A percentile compares a stretch with the other conserved stretches of the same genome.
phyloP scores from a whole-genome alignment of 805 yeast species.

The Candida yuanshanica region DNA sequence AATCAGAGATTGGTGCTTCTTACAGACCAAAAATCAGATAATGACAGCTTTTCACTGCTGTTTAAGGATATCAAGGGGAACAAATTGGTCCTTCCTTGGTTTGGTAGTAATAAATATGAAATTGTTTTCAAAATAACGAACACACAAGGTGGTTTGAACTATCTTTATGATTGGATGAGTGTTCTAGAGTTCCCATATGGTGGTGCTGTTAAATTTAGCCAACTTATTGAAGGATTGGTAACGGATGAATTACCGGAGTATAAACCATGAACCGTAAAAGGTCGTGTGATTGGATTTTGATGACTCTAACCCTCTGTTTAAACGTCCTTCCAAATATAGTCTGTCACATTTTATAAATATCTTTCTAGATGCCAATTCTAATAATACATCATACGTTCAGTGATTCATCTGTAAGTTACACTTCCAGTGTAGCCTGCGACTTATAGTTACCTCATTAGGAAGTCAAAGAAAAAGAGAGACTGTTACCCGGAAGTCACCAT shows the following conservation, averaged over 20 bases:
- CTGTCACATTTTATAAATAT: too few relatives aligned
- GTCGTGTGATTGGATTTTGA: not conserved
- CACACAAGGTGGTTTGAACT: constrained; percentile 30
- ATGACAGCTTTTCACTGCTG: constrained; percentile 34
- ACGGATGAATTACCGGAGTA: constrained; percentile 43
- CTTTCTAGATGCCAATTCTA: too few relatives aligned
- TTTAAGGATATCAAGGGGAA: constrained; percentile 28
- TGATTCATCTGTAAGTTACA: not conserved
- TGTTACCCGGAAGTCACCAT: not conserved
- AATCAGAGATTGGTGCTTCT: constrained; percentile 36
- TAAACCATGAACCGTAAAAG: not conserved
- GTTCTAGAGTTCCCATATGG: constrained; percentile 40
- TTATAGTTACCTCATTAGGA: constrained; percentile 4
- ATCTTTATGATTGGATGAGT: constrained; percentile 33
- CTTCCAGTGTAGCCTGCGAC: not conserved
- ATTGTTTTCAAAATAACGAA: constrained; percentile 33
- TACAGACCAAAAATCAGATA: constrained; percentile 4
- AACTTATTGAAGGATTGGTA: constrained; percentile 27
- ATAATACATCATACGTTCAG: too few relatives aligned
- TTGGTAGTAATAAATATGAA: constrained; percentile 47
- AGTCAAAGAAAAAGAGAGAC: not conserved
- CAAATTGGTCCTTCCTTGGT: constrained; percentile 44
- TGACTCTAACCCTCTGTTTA: too few relatives aligned
- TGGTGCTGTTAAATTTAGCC: constrained; percentile 39
- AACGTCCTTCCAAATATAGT: too few relatives aligned